A percentile compares a stretch with the other conserved stretches of the same genome.
Evolutionary conservation across 148 eudicot genomes (phyloP).

Genomic region (Pouteria glomerata): DNA sequence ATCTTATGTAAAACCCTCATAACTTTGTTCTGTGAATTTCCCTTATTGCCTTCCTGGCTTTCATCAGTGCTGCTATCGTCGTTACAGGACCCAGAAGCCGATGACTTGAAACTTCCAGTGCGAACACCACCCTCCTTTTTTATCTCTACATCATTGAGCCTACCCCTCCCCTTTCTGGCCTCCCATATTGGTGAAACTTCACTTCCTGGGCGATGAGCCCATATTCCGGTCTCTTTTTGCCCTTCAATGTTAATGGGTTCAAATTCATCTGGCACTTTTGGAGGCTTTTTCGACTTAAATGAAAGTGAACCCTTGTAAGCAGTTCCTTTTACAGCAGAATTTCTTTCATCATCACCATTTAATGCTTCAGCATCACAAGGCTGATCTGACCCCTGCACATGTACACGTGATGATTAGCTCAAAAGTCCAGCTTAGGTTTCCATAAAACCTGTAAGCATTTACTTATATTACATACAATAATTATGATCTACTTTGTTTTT

Average conservation of each 20-base stretch:
- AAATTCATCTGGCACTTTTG: slow-evolving; percentile 40
- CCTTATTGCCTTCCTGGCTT: slow-evolving; percentile 33
- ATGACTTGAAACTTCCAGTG: slow-evolving; percentile 23
- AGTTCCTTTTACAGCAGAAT: slow-evolving; percentile 18
- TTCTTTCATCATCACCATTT: slow-evolving; percentile 18
- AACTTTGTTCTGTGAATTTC: slow-evolving; percentile 21
- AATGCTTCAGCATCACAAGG: slow-evolving; percentile 17
- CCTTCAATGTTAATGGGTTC: slow-evolving; percentile 71
- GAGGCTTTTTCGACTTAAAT: slow-evolving; percentile 22
- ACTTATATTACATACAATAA: neutral
- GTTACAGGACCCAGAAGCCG: slow-evolving; percentile 23
- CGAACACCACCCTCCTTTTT: slow-evolving; percentile 15
- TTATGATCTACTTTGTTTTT: neutral
- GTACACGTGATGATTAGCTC: neutral
- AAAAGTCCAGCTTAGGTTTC: neutral
- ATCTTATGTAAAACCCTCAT: slow-evolving; percentile 46
- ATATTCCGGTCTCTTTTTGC: slow-evolving; percentile 63
- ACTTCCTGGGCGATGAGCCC: slow-evolving; percentile 80
- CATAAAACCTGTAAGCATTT: neutral
- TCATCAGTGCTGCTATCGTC: slow-evolving; percentile 44
- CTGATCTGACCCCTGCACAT: slow-evolving; percentile 40
- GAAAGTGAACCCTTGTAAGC: slow-evolving; percentile 19
- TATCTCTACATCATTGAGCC: slow-evolving; percentile 35
- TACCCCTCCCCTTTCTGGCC: slow-evolving; percentile 62
- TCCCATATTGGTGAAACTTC: slow-evolving; percentile 75